Percentiles rank a stretch among this genome's conserved stretches.
These are phyloP conservation scores for Balakata baccata DNA, from an alignment of 345 rosid genomes.

Conservation along the genomic window DNA sequence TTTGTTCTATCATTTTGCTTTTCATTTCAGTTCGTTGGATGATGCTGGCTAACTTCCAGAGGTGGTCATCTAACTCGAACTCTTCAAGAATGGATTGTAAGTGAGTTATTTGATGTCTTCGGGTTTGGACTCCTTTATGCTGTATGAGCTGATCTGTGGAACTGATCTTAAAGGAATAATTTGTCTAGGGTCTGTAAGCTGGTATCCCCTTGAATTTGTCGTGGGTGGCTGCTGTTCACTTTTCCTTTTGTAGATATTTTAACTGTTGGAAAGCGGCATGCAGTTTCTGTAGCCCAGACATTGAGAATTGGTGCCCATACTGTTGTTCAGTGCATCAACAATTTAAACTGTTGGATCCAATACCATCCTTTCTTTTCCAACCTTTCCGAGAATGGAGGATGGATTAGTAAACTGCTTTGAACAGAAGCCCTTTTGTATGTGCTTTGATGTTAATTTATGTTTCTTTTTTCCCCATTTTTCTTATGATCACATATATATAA, in stretches of 20 bases:
- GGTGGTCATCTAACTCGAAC: conserved; percentile 36
- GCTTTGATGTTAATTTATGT: conserved; percentile 38
- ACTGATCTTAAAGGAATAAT: conserved; percentile 21
- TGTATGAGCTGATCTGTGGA: conserved; percentile 1
- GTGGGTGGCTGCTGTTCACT: conserved; percentile 42
- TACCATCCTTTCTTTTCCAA: conserved; percentile 16
- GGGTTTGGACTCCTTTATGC: conserved; percentile 35
- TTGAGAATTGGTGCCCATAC: conserved; percentile 34
- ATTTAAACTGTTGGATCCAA: conserved; percentile 20
- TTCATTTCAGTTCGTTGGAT: conserved; percentile 33
- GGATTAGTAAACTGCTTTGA: conserved; percentile 30
- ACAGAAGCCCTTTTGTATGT: conserved; percentile 40
- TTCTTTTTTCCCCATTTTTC: conserved; percentile 8
- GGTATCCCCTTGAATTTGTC: conserved; percentile 34
- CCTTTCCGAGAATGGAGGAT: conserved; percentile 24
- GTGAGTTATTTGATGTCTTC: conserved; percentile 43
- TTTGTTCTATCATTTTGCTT: neutral
- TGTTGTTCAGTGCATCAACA: conserved; percentile 34
- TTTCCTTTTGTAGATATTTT: conserved; percentile 54
- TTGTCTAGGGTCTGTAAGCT: conserved; percentile 28
- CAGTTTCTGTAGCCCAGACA: conserved; percentile 34
- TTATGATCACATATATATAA: conserved; percentile 18
- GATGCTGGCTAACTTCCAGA: conserved; percentile 33
- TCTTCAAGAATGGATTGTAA: conserved; percentile 44
- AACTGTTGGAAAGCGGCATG: conserved; percentile 44